Evolutionary conservation across 192 early-diverging fungal species (phyloP).

Genomic region (Coemansia sp.): DNA sequence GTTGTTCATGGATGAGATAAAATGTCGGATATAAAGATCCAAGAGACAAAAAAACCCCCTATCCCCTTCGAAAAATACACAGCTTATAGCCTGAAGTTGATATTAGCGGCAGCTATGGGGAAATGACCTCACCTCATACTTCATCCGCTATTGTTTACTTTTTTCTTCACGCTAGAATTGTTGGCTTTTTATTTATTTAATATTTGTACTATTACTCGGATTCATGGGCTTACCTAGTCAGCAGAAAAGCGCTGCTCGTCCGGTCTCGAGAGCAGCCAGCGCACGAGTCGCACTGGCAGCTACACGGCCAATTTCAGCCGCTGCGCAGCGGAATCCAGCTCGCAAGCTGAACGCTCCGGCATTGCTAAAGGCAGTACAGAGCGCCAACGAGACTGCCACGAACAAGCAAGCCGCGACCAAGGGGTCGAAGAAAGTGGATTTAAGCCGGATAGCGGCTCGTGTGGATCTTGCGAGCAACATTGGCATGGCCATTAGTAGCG

Average conservation of each 20-base stretch:
- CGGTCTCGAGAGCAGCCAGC: conserved; percentile 7
- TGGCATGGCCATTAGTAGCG: conserved; percentile 20
- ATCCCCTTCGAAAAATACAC: neutral
- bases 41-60: neutral
- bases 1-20: neutral
- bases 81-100: neutral
- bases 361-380: neutral
- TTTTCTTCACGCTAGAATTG: no score
- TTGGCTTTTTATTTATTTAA: neutral
- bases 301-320: conserved; percentile 1
- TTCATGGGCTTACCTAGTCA: conserved; percentile 2
- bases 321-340: neutral
- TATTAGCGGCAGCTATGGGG: neutral
- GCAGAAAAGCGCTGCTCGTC: neutral
- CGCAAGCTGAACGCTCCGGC: neutral
- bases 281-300: conserved; percentile 1
- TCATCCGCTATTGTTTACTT: no score
- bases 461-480: conserved; percentile 34
- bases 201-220: neutral
- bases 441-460: conserved; percentile 13
- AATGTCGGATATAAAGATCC: neutral
- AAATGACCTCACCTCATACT: no score
- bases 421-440: neutral
- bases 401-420: neutral
- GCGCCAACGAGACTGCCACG: neutral